Evolutionary conservation across 148 eudicot genomes (phyloP).

Genomic region (Vaccinium vitisidaea): DNA sequence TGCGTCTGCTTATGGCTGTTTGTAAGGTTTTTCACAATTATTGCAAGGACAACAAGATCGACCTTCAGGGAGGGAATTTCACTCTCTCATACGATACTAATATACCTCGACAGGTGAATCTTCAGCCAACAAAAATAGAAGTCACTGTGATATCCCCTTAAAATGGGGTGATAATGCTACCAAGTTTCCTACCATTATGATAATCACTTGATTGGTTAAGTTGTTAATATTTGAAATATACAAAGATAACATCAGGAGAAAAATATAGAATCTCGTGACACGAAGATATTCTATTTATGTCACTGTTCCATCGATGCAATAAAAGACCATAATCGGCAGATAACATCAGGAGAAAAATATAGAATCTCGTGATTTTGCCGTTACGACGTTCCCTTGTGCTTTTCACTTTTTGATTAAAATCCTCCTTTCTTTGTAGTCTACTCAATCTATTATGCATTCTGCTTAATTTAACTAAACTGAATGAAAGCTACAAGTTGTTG

Average conservation of each 20-base stretch:
- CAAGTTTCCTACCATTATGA: neutral
- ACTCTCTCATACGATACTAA: constrained; percentile 85
- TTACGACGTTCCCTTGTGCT: neutral
- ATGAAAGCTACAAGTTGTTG: too few relatives aligned
- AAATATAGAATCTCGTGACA: neutral
- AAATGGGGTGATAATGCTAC: neutral
- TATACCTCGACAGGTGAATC: constrained; percentile 91
- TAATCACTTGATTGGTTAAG: neutral
- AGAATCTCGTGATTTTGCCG: neutral
- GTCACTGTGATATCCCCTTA: neutral
- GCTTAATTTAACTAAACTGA: neutral
- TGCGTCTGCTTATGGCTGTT: constrained; percentile 88
- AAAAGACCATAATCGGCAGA: neutral
- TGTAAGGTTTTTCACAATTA: constrained; percentile 76
- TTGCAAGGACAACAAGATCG: constrained; percentile 62
- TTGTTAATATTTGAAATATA: neutral
- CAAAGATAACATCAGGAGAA: neutral
- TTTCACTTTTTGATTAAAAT: neutral
- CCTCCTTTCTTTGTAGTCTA: neutral
- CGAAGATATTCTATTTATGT: neutral
- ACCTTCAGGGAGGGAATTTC: constrained; percentile 61
- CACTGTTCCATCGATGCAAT: neutral
- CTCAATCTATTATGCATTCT: neutral
- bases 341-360: neutral
- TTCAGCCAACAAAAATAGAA: neutral